Base-by-base conservation (phyloP, 164 flowering plant species). In the Macadamia integrifolia region DNA sequence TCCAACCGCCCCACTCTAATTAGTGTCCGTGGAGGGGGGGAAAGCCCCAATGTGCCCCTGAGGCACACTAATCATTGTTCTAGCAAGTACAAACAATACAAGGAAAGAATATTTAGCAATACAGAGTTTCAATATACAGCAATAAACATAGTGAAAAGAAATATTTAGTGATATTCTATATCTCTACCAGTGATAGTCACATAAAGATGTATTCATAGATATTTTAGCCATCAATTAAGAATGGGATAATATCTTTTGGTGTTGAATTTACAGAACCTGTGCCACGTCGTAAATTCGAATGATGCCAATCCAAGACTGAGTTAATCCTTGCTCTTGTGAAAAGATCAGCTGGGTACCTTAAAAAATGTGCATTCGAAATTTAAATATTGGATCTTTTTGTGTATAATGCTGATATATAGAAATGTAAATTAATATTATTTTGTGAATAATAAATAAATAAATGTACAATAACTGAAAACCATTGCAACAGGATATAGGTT, bases 281-380 rank as follows among this genome's bases (percentile, higher is more conserved):
- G 75, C 92, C 98, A 71, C 65, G 73, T 29, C 98, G 98, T 67
- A 94, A 73, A 76, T 90, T 87, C 50, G 89, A 72, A 64, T 90
- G 97, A 76, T 94, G 99, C 99, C 98, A 92, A 77, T 94, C 97
- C 74, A 94, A 76, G 43, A 90, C 89, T 2, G 96, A 87, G 64
- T 94, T 75, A 40, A 92, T 78, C 80, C 82, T 87, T 56, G 93
- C 93, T 78, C 98, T 92, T 78, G 71, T 82, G 68, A 29, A 77
- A 72, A 89, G 79, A 86, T 94, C 99, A 71, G 85, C 72, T 7
- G 97, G 97, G 71, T 91, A 92, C 97, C 93, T 91, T 69, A 62
- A 50, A 64, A 69, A 52, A 62, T 55, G 61, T 30, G 18, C 5
- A 35, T 35, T 64, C 18, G 66, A 42, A 29, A 46, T 15, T n/a